Percentiles rank a stretch among this genome's conserved stretches.
phyloP scores from a whole-genome alignment of 140 eudicot genomes.

The Senecio squalidus region DNA sequence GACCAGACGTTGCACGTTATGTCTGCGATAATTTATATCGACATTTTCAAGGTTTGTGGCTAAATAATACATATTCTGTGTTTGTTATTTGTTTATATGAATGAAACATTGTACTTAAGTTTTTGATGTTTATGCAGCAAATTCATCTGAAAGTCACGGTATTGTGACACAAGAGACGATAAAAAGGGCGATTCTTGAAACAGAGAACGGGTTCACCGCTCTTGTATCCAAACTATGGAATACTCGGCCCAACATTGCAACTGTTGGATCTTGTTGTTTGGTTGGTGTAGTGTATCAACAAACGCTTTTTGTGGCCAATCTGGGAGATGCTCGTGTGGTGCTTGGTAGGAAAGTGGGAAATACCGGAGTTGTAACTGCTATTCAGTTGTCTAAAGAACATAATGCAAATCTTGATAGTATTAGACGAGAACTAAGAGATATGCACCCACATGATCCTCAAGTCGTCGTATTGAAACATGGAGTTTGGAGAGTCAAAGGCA shows the following conservation, averaged over 20 bases:
- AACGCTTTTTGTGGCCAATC: conserved; percentile 67
- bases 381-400: conserved; percentile 75
- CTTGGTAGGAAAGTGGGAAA: conserved; percentile 48
- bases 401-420: conserved; percentile 53
- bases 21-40: conserved; percentile 48
- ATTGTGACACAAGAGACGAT: conserved; percentile 57
- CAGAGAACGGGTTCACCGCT: conserved; percentile 56
- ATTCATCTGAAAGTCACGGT: conserved; percentile 35
- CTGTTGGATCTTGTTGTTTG: conserved; percentile 77
- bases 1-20: conserved; percentile 65
- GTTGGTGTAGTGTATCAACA: conserved; percentile 65
- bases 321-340: conserved; percentile 80
- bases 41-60: conserved; percentile 49
- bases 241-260: conserved; percentile 45
- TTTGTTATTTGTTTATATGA: neutral
- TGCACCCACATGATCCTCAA: conserved; percentile 74
- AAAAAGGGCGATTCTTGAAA: conserved; percentile 51
- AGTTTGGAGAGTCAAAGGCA: conserved; percentile 49
- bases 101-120: conserved; percentile 28
- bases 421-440: conserved; percentile 49
- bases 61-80: neutral
- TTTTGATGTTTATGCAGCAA: conserved; percentile 55
- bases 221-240: conserved; percentile 52
- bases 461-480: conserved; percentile 72
- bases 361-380: conserved; percentile 40